These are phyloP conservation scores for Talaromyces atroroseus DNA, from an alignment of 2,329 filamentous ascomycete species.

Conservation along the genomic window DNA sequence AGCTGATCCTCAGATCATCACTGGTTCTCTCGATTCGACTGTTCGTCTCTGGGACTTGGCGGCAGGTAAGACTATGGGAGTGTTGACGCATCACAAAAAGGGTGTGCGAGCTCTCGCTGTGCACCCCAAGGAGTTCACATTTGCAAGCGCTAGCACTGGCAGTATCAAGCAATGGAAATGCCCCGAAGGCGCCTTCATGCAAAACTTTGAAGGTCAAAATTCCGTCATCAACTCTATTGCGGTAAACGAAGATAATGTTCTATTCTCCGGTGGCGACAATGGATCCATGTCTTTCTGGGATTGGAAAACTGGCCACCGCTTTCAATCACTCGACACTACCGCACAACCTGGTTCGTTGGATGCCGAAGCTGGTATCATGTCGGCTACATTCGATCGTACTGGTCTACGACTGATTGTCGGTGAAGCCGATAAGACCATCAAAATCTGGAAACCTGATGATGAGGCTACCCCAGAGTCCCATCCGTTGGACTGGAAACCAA, in stretches of 20 bases:
- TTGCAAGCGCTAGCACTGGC: conserved; percentile 83
- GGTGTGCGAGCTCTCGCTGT: conserved; percentile 78
- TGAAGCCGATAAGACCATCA: conserved; percentile 97
- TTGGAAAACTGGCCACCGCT: conserved; percentile 93
- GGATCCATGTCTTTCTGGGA: conserved; percentile 98
- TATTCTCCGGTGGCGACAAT: conserved; percentile 94
- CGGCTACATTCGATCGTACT: conserved; percentile 83
- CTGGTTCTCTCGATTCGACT: conserved; percentile 84
- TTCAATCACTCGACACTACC: conserved; percentile 82
- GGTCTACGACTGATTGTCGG: conserved; percentile 86
- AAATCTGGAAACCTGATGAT: conserved; percentile 95
- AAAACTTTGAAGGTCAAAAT: conserved; percentile 96
- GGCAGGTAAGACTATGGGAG: conserved; percentile 91
- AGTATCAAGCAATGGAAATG: conserved; percentile 99
- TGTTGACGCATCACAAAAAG: conserved; percentile 97
- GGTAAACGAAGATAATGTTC: conserved; percentile 89
- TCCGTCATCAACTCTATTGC: conserved; percentile 91
- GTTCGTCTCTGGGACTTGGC: conserved; percentile 93
- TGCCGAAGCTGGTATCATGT: conserved; percentile 92
- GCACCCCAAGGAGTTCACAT: conserved; percentile 92
- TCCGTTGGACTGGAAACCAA: conserved; percentile 87
- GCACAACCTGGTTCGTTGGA: conserved; percentile 92
- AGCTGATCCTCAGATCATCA: conserved; percentile 92
- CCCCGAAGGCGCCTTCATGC: conserved; percentile 96
- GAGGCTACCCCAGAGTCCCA: conserved; percentile 85